Percentiles rank a stretch among this genome's conserved stretches.
phyloP scores from a whole-genome alignment of 2,329 filamentous ascomycete species.

The Aureobasidium sp. region DNA sequence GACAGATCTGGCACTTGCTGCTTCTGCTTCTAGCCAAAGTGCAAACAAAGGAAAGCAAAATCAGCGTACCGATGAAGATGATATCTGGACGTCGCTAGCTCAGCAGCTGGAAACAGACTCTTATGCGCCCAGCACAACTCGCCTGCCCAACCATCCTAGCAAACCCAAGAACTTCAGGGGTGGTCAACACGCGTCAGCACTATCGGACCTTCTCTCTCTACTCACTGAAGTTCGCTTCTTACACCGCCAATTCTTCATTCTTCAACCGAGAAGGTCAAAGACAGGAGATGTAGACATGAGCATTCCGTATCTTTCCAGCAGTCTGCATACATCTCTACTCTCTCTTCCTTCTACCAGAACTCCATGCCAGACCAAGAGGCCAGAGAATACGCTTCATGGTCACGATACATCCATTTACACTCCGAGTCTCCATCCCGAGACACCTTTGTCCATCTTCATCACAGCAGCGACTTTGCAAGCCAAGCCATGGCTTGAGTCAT shows the following conservation, averaged over 20 bases:
- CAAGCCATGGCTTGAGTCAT: neutral
- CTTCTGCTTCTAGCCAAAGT: neutral
- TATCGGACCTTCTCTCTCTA: conserved; percentile 7
- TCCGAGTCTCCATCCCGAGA: neutral
- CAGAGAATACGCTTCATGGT: neutral
- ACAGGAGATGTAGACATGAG: neutral
- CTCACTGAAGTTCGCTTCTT: conserved; percentile 8
- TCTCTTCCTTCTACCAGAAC: neutral
- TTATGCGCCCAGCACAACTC: neutral
- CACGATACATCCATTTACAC: neutral
- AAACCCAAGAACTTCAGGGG: neutral
- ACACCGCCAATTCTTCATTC: conserved; percentile 14
- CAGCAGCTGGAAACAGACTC: neutral
- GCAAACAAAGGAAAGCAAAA: neutral
- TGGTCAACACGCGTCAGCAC: neutral
- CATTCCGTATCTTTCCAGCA: neutral
- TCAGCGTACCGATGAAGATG: neutral
- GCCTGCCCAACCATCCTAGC: neutral
- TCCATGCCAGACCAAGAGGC: neutral
- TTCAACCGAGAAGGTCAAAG: neutral
- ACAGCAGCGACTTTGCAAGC: neutral
- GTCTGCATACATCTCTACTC: neutral
- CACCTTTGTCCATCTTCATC: neutral
- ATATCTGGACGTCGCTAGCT: neutral
- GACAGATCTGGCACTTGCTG: neutral